Base-by-base conservation (phyloP, 2,329 filamentous ascomycete genomes). In the Dactylonectria macrodidyma region DNA sequence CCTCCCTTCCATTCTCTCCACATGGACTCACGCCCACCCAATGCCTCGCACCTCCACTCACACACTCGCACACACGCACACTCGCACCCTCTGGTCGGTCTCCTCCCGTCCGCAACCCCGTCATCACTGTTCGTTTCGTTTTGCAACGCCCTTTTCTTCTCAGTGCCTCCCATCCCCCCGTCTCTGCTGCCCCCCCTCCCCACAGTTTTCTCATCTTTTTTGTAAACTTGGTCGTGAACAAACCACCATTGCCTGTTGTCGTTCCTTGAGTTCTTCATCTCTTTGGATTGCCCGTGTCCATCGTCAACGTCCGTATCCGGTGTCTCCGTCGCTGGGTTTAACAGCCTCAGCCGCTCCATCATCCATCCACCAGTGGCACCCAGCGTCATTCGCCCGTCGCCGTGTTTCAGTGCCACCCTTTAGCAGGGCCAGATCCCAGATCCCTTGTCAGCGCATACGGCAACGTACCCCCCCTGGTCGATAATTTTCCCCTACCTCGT, bases 391-490 rank as follows among this genome's bases (percentile, higher is more conserved):
- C 75, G 75, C 66, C 73, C 71, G 69, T 73, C 68, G 71, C 68
- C 59, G 71, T 73, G 77, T 78, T 75, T 76, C 75, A 77, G 77
- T 77, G 67, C 74, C 73, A 72, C 75, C 74, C 67, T 73, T 73
- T 73, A 73, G 65, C 69, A 73, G 65, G 68, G 64, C 73, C 63
- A 76, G 74, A 75, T 77, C 73, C 75, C 72, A 77, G 74, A 77
- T 77, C 75, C 74, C 75, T 76, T 75, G 74, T 75, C 66, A 59
- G 75, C 72, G 73, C 72, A 76, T 76, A 75, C 75, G 65, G 74
- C 60, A 75, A 67, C 73, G 66, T 73, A 72, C 77, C 72, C 75
- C 73, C 75, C 76, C 75, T 74, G 66, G 75, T 73, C 72, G 67
- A 77, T 72, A 77, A 73, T 74, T 77, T 75, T 77, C 75, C 75